Evolutionary conservation across 2,329 filamentous ascomycete species (phyloP).

Genomic region (Penicillium occitanis): DNA sequence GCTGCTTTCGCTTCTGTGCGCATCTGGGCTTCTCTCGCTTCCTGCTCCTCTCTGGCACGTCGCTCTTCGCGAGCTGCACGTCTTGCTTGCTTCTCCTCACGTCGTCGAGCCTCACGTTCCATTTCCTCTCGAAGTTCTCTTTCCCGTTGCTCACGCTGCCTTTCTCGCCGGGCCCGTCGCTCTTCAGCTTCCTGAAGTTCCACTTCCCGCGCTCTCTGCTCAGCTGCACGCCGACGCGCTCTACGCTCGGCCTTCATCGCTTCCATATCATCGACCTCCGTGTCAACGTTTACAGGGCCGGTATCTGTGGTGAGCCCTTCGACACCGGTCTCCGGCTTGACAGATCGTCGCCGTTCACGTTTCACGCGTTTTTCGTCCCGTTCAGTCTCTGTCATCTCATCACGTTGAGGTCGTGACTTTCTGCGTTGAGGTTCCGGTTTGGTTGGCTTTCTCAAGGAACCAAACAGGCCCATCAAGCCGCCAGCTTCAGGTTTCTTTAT

Average conservation of each 20-base stretch:
- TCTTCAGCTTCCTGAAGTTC: constrained; percentile 40
- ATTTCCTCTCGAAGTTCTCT: constrained; percentile 38
- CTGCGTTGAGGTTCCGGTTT: constrained; percentile 37
- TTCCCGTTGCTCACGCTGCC: constrained; percentile 49
- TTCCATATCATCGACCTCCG: constrained; percentile 56
- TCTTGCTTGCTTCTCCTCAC: constrained; percentile 35
- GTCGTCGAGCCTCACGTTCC: constrained; percentile 35
- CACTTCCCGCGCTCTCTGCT: constrained; percentile 35
- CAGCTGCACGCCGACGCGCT: constrained; percentile 46
- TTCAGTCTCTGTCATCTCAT: constrained; percentile 40
- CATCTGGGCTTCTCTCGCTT: constrained; percentile 33
- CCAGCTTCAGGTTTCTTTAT: constrained; percentile 59
- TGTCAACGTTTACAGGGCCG: constrained; percentile 34
- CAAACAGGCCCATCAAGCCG: constrained; percentile 64
- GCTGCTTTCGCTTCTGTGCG: constrained; percentile 38
- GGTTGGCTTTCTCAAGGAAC: constrained; percentile 41
- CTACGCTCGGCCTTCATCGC: constrained; percentile 61
- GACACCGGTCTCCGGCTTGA: constrained; percentile 50
- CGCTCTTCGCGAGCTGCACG: constrained; percentile 37
- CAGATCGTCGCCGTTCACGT: constrained; percentile 41
- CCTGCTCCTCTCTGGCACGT: constrained; percentile 32
- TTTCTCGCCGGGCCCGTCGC: constrained; percentile 51
- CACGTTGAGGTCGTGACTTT: constrained; percentile 39
- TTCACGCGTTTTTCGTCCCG: constrained; percentile 36
- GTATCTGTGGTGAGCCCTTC: constrained; percentile 51